Conservation (phyloP, 2,329 filamentous ascomycete genomes). For the Elsinoe fawcettii region DNA sequence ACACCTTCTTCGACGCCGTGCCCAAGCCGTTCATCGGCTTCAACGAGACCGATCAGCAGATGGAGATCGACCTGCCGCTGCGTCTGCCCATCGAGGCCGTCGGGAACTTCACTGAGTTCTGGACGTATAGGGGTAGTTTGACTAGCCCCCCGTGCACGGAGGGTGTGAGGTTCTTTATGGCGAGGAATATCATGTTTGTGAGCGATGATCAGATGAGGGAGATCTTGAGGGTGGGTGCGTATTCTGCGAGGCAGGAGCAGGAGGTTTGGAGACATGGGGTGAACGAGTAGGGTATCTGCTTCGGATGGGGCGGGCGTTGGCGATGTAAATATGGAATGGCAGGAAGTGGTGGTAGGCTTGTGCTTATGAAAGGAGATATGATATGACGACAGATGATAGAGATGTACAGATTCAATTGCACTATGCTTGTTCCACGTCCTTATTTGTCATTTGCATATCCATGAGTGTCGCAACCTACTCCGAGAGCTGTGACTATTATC, state of each 20-base stretch:
- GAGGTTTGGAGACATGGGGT: constrained; percentile 42
- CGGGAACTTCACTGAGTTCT: constrained; percentile 37
- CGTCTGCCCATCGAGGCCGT: constrained; percentile 32
- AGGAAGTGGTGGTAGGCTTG: background rate
- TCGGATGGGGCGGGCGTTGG: background rate
- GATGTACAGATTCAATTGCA: too few relatives aligned
- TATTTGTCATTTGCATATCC: too few relatives aligned
- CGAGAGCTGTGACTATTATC: too few relatives aligned
- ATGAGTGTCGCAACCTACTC: too few relatives aligned
- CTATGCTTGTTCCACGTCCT: too few relatives aligned
- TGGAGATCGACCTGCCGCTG: constrained; percentile 26
- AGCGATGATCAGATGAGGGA: constrained; percentile 42
- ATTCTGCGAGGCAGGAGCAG: constrained; percentile 39
- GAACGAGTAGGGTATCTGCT: constrained; percentile 29
- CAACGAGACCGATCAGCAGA: constrained; percentile 26
- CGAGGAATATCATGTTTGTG: constrained; percentile 36
- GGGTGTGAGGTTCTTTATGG: constrained; percentile 41
- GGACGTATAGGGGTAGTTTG: constrained; percentile 43
- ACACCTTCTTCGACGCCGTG: constrained; percentile 37
- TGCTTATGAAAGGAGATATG: background rate
- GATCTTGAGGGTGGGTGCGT: constrained; percentile 40
- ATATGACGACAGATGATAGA: background rate
- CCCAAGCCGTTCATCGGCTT: constrained; percentile 34
- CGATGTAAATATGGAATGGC: background rate
- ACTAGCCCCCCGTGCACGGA: constrained; percentile 43